A percentile compares a stretch with the other conserved stretches of the same genome.
phyloP scores from a whole-genome alignment of 2,329 filamentous ascomycete species.

The Elsinoe perseae region DNA sequence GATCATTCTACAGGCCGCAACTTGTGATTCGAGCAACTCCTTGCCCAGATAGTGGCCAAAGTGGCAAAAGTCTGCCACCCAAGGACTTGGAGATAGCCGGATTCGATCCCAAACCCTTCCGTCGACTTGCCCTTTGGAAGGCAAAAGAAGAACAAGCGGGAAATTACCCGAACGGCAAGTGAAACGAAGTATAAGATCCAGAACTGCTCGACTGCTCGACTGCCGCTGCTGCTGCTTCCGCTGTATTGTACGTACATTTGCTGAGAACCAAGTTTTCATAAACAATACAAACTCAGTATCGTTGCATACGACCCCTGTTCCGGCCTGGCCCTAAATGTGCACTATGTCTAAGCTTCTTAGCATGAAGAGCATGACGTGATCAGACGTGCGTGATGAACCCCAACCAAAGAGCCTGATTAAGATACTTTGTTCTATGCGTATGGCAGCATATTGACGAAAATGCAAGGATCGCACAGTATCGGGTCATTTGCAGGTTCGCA shows the following conservation, averaged over 20 bases:
- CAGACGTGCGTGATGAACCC: too few relatives aligned
- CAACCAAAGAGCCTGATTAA: too few relatives aligned
- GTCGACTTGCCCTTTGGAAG: background rate
- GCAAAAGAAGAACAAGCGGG: background rate
- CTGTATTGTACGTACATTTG: background rate
- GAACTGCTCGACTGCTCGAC: background rate
- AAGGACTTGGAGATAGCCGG: background rate
- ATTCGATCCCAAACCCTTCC: conserved; percentile 3
- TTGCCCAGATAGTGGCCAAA: background rate
- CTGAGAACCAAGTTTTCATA: too few relatives aligned
- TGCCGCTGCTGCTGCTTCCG: background rate
- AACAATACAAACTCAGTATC: too few relatives aligned
- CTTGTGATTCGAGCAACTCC: background rate
- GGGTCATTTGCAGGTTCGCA: too few relatives aligned
- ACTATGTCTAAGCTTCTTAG: too few relatives aligned
- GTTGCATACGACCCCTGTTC: too few relatives aligned
- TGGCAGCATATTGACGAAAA: too few relatives aligned
- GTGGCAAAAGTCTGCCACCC: background rate
- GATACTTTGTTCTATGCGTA: too few relatives aligned
- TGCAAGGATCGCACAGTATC: too few relatives aligned
- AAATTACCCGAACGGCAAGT: background rate
- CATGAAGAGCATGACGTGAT: too few relatives aligned
- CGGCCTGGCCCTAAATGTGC: too few relatives aligned
- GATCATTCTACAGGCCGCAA: background rate
- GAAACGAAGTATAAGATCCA: conserved; percentile 10